Conservation (phyloP, 2,329 filamentous ascomycete species). For the Aspergillus fructus region DNA sequence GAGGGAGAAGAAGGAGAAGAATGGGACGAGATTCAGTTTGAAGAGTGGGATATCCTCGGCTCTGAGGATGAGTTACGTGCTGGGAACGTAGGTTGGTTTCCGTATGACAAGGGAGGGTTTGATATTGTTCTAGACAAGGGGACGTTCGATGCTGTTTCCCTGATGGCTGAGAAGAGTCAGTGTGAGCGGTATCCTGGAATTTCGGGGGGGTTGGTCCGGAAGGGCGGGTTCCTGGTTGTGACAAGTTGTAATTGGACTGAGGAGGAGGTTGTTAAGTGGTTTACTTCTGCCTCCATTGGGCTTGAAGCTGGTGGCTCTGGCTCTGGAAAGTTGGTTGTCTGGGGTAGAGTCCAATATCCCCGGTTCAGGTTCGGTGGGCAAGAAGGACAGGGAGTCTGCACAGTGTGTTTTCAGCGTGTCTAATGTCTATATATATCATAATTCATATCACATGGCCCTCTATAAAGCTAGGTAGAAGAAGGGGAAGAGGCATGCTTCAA, state of each 20-base stretch:
- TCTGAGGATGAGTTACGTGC: slow-evolving; percentile 33
- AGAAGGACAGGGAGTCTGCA: slow-evolving; percentile 86
- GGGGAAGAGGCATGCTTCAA: slow-evolving; percentile 25
- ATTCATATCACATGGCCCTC: neutral
- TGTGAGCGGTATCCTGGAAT: slow-evolving; percentile 73
- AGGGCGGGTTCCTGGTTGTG: slow-evolving; percentile 73
- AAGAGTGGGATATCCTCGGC: slow-evolving; percentile 65
- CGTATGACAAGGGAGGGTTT: slow-evolving; percentile 58
- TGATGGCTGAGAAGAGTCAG: slow-evolving; percentile 59
- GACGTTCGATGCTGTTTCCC: slow-evolving; percentile 90
- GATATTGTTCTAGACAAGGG: slow-evolving; percentile 97
- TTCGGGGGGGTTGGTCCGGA: slow-evolving; percentile 67
- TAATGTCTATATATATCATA: slow-evolving; percentile 1
- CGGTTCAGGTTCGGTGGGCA: slow-evolving; percentile 86
- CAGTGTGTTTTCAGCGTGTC: slow-evolving; percentile 70
- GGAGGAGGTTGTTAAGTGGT: slow-evolving; percentile 78
- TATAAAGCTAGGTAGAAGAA: neutral
- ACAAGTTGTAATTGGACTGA: slow-evolving; percentile 99
- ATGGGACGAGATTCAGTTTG: slow-evolving; percentile 46
- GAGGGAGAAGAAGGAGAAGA: slow-evolving; percentile 23
- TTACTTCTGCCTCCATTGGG: slow-evolving; percentile 49
- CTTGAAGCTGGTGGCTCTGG: slow-evolving; percentile 20
- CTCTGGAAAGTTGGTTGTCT: slow-evolving; percentile 56
- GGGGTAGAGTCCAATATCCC: slow-evolving; percentile 73
- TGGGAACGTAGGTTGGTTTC: slow-evolving; percentile 38